These are phyloP conservation scores for Turritis glabra DNA, from an alignment of 345 rosid genomes.

Conservation along the genomic window DNA sequence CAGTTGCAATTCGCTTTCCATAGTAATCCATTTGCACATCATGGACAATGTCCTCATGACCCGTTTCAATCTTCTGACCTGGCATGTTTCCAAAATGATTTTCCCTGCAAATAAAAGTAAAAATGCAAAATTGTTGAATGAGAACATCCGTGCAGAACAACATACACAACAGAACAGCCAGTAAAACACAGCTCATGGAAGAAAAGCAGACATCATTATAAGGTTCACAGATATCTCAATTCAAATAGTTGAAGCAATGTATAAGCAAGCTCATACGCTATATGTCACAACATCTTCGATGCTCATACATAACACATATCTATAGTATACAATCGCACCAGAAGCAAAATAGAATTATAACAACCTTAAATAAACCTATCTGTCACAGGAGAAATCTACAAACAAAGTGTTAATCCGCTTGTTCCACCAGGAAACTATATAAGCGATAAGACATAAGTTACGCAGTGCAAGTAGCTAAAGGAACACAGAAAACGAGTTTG, in stretches of 20 bases:
- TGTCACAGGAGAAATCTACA: neutral
- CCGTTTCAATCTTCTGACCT: constrained; percentile 60
- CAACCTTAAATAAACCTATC: neutral
- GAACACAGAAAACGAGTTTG: neutral
- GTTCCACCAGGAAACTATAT: neutral
- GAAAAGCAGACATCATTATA: neutral
- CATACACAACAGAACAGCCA: neutral
- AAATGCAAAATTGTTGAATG: neutral
- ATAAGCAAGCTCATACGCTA: neutral
- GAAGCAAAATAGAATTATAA: neutral
- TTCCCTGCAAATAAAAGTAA: constrained; percentile 11
- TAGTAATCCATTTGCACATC: constrained; percentile 74
- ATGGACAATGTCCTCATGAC: constrained; percentile 61
- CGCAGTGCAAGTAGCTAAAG: neutral
- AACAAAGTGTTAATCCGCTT: neutral
- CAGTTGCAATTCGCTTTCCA: constrained; percentile 66
- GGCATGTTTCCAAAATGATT: constrained; percentile 46
- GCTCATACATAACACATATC: neutral
- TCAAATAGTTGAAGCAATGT: neutral
- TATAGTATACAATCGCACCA: neutral
- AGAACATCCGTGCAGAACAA: neutral
- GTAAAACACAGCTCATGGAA: neutral
- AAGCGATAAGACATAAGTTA: neutral
- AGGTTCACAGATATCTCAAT: neutral
- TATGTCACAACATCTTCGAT: neutral